These are phyloP conservation scores for Termitomyces sp. DNA, from an alignment of 768 basidiomycete genomes.

Conservation along the genomic window DNA sequence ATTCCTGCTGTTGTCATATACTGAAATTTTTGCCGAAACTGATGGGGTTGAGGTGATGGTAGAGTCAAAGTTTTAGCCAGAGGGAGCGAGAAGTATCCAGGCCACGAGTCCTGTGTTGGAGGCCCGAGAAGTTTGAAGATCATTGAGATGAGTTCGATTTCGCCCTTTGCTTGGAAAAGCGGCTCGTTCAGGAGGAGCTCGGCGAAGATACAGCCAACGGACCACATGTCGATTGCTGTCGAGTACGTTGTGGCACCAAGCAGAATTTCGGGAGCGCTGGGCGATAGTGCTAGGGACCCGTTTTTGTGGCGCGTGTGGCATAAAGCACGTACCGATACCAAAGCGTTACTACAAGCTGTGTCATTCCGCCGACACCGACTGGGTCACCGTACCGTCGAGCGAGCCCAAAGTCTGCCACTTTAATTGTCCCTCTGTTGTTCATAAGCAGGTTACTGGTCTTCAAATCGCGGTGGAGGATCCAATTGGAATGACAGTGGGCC, in stretches of 20 bases:
- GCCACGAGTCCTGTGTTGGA: conserved; percentile 87
- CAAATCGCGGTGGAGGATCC: conserved; percentile 96
- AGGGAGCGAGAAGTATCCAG: conserved; percentile 74
- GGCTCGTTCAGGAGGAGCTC: conserved; percentile 94
- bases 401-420: conserved; percentile 97
- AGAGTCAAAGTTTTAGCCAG: conserved; percentile 74
- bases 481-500: conserved; percentile 89
- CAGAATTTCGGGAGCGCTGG: conserved; percentile 91
- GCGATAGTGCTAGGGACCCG: conserved; percentile 12
- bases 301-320: not conserved
- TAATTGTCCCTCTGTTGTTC: conserved; percentile 99
- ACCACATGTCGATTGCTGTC: conserved; percentile 98
- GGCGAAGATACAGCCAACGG: conserved; percentile 97
- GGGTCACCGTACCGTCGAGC: conserved; percentile 96
- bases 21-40: conserved; percentile 82
- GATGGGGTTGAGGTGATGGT: conserved; percentile 67
- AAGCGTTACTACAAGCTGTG: conserved; percentile 94
- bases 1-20: conserved; percentile 81
- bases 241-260: conserved; percentile 91
- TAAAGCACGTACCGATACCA: conserved; percentile 82
- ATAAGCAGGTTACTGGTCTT: conserved; percentile 97
- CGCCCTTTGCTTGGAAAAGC: conserved; percentile 94
- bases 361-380: conserved; percentile 93
- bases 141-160: conserved; percentile 88
- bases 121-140: conserved; percentile 94